These are phyloP conservation scores for Lupinus albus DNA, from an alignment of 306 rosid genomes.

Conservation along the genomic window DNA sequence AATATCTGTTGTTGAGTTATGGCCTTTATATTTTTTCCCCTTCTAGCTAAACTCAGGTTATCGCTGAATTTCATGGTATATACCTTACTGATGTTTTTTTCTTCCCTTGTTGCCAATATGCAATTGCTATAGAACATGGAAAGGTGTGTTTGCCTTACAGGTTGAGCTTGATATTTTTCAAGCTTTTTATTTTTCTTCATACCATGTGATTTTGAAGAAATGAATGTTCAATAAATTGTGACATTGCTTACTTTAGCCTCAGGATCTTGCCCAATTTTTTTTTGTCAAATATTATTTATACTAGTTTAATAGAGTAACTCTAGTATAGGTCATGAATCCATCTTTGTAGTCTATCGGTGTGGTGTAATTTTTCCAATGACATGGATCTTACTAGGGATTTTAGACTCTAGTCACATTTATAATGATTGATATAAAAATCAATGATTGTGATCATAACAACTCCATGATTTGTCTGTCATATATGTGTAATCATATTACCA, in stretches of 20 bases:
- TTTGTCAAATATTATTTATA: too few species aligned
- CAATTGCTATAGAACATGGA: slow-evolving; percentile 2
- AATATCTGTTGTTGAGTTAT: slow-evolving; percentile 28
- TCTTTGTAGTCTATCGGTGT: too few species aligned
- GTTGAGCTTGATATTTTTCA: slow-evolving; percentile 3
- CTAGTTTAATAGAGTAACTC: too few species aligned
- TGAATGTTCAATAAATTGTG: slow-evolving; percentile 33
- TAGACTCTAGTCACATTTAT: too few species aligned
- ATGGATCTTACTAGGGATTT: too few species aligned
- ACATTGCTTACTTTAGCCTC: background rate
- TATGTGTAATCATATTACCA: too few species aligned
- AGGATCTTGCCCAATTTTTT: too few species aligned
- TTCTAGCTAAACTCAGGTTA: slow-evolving; percentile 14
- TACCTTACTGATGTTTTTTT: background rate
- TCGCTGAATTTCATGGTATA: slow-evolving; percentile 32
- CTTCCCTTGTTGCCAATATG: slow-evolving; percentile 7
- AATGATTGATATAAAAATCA: too few species aligned
- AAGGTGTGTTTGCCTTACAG: slow-evolving; percentile 28
- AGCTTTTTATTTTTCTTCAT: background rate
- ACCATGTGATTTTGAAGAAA: slow-evolving; percentile 18
- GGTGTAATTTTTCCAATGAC: too few species aligned
- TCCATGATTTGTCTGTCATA: too few species aligned
- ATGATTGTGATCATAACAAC: too few species aligned
- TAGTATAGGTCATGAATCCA: too few species aligned
- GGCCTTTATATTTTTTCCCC: background rate